A percentile compares a stretch with the other conserved stretches of the same genome.
These are phyloP conservation scores for Ailanthus altissimus DNA, from an alignment of 345 rosid genomes.

Conservation along the genomic window DNA sequence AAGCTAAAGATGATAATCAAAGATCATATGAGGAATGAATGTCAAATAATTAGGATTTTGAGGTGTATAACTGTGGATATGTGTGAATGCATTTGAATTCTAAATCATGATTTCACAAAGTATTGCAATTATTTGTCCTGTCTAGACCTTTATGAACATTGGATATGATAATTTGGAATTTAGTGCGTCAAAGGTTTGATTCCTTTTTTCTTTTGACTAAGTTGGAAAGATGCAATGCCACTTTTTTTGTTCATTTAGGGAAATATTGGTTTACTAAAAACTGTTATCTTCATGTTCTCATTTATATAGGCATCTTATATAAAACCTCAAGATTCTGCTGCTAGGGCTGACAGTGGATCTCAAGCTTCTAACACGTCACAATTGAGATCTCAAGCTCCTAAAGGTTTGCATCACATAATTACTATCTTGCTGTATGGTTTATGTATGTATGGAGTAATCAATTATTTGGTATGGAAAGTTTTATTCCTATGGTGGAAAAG, in stretches of 20 bases:
- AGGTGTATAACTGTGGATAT: not conserved
- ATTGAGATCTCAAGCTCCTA: conserved; percentile 54
- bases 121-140: not conserved
- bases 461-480: not conserved
- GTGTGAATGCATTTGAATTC: not conserved
- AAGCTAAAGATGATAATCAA: not conserved
- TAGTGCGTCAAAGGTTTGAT: not conserved
- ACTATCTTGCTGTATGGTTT: too few species aligned
- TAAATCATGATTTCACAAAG: not conserved
- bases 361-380: conserved; percentile 49
- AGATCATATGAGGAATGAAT: not conserved
- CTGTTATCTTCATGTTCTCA: conserved; percentile 24
- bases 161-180: conserved; percentile 2
- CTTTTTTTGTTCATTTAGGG: not conserved
- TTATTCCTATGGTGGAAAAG: not conserved
- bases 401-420: conserved; percentile 46
- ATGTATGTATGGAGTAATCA: too few species aligned
- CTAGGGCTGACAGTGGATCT: conserved; percentile 49
- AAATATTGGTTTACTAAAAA: conserved; percentile 2
- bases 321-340: conserved; percentile 55
- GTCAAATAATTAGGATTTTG: not conserved
- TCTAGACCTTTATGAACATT: not conserved
- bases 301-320: conserved; percentile 56
- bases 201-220: not conserved
- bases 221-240: not conserved